phyloP scores from a whole-genome alignment of 805 yeast species.

The Saccharomyces jurei region DNA sequence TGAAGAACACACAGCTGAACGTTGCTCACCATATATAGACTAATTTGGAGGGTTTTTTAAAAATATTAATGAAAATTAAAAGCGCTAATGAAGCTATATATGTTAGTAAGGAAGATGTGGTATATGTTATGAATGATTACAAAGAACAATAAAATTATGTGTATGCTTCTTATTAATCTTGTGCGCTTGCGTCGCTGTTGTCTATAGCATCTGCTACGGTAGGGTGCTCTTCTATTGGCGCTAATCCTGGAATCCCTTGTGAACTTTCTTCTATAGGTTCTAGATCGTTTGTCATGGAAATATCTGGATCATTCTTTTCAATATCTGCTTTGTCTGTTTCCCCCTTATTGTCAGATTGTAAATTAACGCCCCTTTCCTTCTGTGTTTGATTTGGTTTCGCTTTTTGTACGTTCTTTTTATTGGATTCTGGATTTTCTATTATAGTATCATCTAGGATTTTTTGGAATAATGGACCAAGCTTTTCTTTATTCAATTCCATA shows the following conservation, averaged over 20 bases:
- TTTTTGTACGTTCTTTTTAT: background rate
- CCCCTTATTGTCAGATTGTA: background rate
- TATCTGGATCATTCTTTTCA: background rate
- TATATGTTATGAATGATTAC: background rate
- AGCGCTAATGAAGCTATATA: background rate
- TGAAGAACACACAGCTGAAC: background rate
- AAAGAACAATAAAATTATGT: background rate
- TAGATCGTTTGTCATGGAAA: constrained; percentile 2
- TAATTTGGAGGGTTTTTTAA: background rate
- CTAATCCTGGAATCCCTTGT: constrained; percentile 2
- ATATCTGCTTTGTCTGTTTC: background rate
- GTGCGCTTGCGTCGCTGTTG: background rate
- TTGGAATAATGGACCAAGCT: constrained; percentile 18
- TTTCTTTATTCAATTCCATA: constrained; percentile 20
- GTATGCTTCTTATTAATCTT: background rate
- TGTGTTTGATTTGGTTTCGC: background rate
- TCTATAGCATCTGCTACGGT: background rate
- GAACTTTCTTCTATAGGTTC: constrained; percentile 10
- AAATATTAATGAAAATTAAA: background rate
- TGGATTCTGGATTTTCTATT: constrained; percentile 9
- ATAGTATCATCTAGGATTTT: constrained; percentile 20
- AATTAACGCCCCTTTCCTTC: background rate
- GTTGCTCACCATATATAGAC: background rate
- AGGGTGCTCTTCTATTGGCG: constrained; percentile 9
- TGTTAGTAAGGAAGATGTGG: background rate